Base-by-base conservation (phyloP, 495 filamentous ascomycete genomes). In the Penicillium tannophilum region DNA sequence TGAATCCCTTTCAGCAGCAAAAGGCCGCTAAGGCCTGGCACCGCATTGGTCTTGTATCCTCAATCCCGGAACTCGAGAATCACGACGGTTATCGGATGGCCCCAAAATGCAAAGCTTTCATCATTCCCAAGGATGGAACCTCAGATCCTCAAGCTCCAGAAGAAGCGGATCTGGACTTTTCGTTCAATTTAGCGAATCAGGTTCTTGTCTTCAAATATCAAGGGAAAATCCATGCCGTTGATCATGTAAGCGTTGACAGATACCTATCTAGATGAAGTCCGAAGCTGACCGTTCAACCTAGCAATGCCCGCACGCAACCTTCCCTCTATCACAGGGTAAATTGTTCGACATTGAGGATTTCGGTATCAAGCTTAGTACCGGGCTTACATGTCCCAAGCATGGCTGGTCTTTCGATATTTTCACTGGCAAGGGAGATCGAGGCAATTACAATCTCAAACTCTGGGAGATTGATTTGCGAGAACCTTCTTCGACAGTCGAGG, bases 301-400 rank as follows among this genome's bases (percentile, higher is more conserved):
- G 84, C 76, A 81, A 82, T 87, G 84, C 55, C 84, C 84, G 5
- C 84, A 86, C 63, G 82, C 83, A 5, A 73, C 82, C 1, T 86
- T 76, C 63, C 83, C 84, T 0, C 76, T 86, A 0, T 83, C 80
- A 0, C 75, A 80, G 52, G 84, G 79, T 6, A 78, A 60, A 16
- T 73, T 84, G 4, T 86, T 86, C 55, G 84, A 87, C 35, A 87
- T 87, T 59, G 84, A 87, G 58, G 84, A 87, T 61, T 87, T 86
- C 56, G 84, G 84, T 11, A 65, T 77, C 56, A 59, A 60, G 2
- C 65, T 77, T 6, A 76, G 72, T 39, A 71, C 79, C 2, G 84
- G 84, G 0, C 69, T 87, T 16, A 82, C 79, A 7, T 87, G 84
- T 62, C 82, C 83, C 1, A 85, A 86, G 61, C 83, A 87, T 59